A percentile compares a stretch with the other conserved stretches of the same genome.
phyloP scores from a whole-genome alignment of 163 green algal species.

The Smithsoniella earleae region DNA sequence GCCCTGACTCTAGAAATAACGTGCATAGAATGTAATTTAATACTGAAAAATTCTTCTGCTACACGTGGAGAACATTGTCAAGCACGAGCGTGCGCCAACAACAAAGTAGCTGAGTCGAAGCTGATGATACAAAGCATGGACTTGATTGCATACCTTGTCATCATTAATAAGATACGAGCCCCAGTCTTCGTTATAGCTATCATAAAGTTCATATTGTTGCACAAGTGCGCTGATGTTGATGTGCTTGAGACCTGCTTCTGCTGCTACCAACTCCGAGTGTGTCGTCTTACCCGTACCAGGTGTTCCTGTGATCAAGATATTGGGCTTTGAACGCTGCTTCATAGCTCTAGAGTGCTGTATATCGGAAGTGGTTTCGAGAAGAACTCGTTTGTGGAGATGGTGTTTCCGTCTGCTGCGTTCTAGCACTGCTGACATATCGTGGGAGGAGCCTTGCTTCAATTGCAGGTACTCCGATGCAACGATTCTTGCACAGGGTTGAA shows the following conservation, averaged over 20 bases:
- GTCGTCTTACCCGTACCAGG: conserved; percentile 93
- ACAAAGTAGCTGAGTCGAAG: conserved; percentile 15
- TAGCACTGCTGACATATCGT: background rate
- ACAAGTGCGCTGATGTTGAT: conserved; percentile 86
- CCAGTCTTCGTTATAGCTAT: conserved; percentile 80
- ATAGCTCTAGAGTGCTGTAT: conserved; percentile 28
- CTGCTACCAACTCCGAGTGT: conserved; percentile 56
- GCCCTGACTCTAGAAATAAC: no score
- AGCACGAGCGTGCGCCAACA: background rate
- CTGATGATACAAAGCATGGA: background rate
- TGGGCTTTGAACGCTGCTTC: conserved; percentile 43
- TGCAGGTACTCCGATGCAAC: no score
- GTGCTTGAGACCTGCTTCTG: conserved; percentile 54
- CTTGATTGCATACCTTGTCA: conserved; percentile 69
- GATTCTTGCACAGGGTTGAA: no score
- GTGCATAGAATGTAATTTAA: background rate
- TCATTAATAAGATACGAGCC: conserved; percentile 82
- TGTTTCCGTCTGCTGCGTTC: conserved; percentile 3
- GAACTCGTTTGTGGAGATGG: conserved; percentile 12
- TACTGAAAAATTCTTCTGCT: background rate
- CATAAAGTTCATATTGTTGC: conserved; percentile 65
- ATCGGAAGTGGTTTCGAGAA: conserved; percentile 32
- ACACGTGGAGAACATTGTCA: background rate
- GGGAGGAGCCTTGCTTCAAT: no score
- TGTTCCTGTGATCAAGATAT: conserved; percentile 86